These are phyloP conservation scores for Amaranthus tricolor DNA, from an alignment of 179 eudicot genomes.

Conservation along the genomic window DNA sequence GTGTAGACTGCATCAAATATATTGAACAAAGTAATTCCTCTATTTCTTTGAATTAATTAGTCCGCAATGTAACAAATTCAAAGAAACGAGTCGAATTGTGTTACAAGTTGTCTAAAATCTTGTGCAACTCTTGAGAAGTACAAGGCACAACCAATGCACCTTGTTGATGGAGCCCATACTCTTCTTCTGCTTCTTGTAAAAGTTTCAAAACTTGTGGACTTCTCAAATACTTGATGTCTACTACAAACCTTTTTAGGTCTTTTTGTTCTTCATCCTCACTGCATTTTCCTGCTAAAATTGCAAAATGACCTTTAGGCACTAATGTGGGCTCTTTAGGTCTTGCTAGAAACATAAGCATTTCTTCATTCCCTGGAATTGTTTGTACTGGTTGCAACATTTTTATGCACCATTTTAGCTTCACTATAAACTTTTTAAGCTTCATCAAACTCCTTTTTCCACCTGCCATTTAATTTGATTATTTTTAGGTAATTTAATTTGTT, in stretches of 20 bases:
- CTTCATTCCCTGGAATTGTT: constrained; percentile 30
- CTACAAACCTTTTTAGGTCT: constrained; percentile 38
- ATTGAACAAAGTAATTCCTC: neutral
- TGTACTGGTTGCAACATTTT: constrained; percentile 13
- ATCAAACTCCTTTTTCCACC: constrained; percentile 25
- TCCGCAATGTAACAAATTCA: no score
- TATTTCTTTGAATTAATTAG: no score
- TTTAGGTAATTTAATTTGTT: neutral
- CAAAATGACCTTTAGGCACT: constrained; percentile 57
- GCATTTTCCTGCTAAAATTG: constrained; percentile 34
- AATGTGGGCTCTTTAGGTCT: neutral
- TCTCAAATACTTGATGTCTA: constrained; percentile 36
- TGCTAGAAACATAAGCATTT: neutral
- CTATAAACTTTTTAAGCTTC: constrained; percentile 25
- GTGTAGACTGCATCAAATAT: neutral
- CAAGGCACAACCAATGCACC: constrained; percentile 59
- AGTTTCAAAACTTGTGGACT: constrained; percentile 46
- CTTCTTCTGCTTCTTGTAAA: constrained; percentile 50
- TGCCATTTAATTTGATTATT: neutral
- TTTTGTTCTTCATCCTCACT: constrained; percentile 25
- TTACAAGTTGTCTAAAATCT: constrained; percentile 27
- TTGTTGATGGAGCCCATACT: constrained; percentile 45
- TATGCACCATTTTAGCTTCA: constrained; percentile 25
- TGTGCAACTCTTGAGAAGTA: constrained; percentile 37
- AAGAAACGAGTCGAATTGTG: neutral